These are phyloP conservation scores for Skeletonema grethae DNA, from an alignment of 108 stramenopile genomes.

Conservation along the genomic window DNA sequence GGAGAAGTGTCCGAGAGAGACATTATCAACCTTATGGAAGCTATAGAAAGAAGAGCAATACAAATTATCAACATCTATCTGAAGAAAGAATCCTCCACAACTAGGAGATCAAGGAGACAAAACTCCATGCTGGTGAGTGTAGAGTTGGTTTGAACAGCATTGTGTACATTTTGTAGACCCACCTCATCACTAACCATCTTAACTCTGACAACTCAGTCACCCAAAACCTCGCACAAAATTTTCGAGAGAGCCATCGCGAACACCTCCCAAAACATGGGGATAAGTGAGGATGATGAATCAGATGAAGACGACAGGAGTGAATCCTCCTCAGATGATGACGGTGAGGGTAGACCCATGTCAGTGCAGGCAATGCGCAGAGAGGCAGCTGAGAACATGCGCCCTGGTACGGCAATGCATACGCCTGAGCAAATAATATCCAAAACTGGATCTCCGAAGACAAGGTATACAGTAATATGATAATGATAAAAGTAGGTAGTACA, in stretches of 20 bases:
- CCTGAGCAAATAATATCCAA: background rate
- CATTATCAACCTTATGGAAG: slow-evolving; percentile 71
- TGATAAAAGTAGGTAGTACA: background rate
- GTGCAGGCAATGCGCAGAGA: slow-evolving; percentile 48
- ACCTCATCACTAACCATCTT: background rate
- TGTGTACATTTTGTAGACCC: background rate
- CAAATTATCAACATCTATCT: slow-evolving; percentile 57
- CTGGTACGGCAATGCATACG: slow-evolving; percentile 3
- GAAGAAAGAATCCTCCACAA: slow-evolving; percentile 9
- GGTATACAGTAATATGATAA: slow-evolving; percentile 5
- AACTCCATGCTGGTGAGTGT: slow-evolving; percentile 39
- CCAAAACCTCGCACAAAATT: slow-evolving; percentile 24
- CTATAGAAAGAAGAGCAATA: slow-evolving; percentile 69
- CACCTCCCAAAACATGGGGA: slow-evolving; percentile 5
- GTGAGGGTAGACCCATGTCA: slow-evolving; percentile 46
- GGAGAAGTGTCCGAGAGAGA: slow-evolving; percentile 67
- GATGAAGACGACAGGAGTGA: slow-evolving; percentile 33
- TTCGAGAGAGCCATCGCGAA: slow-evolving; percentile 41
- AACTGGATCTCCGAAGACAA: background rate
- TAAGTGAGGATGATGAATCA: slow-evolving; percentile 31
- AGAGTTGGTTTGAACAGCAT: background rate
- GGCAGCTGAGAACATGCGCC: slow-evolving; percentile 42
- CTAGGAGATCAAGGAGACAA: slow-evolving; percentile 24
- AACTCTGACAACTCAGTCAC: background rate
- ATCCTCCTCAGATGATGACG: slow-evolving; percentile 35